Base-by-base conservation (phyloP, 2,329 filamentous ascomycete species). In the Drechmeria coniospora region DNA sequence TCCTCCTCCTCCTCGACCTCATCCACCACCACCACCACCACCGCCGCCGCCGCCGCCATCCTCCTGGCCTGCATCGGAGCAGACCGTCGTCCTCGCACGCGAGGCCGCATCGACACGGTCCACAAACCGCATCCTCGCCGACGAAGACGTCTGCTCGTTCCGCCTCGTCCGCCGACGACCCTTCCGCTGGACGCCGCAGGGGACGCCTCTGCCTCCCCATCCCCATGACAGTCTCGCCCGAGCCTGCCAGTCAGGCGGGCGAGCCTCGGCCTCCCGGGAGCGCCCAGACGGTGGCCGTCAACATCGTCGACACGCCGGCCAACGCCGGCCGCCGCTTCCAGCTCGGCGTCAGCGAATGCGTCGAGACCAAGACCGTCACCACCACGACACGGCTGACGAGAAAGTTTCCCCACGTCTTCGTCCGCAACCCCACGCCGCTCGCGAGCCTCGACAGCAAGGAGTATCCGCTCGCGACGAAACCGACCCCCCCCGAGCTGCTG, bases 381-480 rank as follows among this genome's bases (percentile, higher is more conserved):
- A 94, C 87, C 1, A 94, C 86, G 0, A 94, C 84, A 1, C 92
- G 83, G 1, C 92, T 86, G 2, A 81, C 83, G 38, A 75, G 51
- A 65, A 82, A 54, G 53, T 92, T 90, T 39, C 86, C 87, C 25
- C 83, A 83, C n/a, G 62, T 94, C 32, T 63, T 81, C 31, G 72
- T 93, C 39, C 74, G 73, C 38, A 70, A 80, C 33, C 78, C 82
- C 15, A 70, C 71, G 29, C 69, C 74, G 28, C 65, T 84, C 19
- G 61, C 68, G 33, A 67, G 75, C 29, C 70, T 93, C 32, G 84
- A 95, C 51, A 65, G 78, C 10, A 92, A 92, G 50, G 74, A 90
- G 42, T 98, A 92, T 50, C 90, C 90, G 21, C 63, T 98, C 17
- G 87, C 87, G 21, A 67, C 70, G 36, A 75, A 80, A 27, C 78